Percentiles rank a stretch among this genome's conserved stretches.
Conservation (phyloP, 176 grass and related monocot species). For the Juncus effusus region DNA sequence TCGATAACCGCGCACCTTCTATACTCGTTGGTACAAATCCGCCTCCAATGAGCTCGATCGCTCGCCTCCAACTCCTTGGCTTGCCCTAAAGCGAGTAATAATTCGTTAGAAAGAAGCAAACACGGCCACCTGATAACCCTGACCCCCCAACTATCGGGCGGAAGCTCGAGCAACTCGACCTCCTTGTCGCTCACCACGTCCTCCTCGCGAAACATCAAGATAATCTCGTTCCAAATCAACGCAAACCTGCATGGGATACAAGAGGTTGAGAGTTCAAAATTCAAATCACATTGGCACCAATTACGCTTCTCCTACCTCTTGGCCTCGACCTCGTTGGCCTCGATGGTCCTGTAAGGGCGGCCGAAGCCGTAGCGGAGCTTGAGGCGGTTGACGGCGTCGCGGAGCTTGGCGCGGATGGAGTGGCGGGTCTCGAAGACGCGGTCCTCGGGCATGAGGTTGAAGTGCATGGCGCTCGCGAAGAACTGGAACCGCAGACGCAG, state of each 20-base stretch:
- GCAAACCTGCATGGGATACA: slow-evolving; percentile 34
- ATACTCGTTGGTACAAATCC: slow-evolving; percentile 71
- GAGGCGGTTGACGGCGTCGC: slow-evolving; percentile 64
- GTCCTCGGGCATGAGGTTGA: slow-evolving; percentile 91
- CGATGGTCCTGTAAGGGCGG: slow-evolving; percentile 78
- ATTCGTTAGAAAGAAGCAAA: slow-evolving; percentile 80
- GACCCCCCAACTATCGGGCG: slow-evolving; percentile 66
- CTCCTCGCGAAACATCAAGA: slow-evolving; percentile 84
- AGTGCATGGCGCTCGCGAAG: slow-evolving; percentile 97
- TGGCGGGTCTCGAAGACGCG: slow-evolving; percentile 38
- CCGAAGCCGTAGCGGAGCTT: slow-evolving; percentile 92
- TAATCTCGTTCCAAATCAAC: slow-evolving; percentile 96
- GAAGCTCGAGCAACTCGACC: slow-evolving; percentile 88
- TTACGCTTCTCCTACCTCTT: slow-evolving; percentile 27
- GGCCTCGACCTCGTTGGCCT: slow-evolving; percentile 68
- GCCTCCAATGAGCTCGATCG: slow-evolving; percentile 60
- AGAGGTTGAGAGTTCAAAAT: too few species aligned
- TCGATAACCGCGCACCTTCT: slow-evolving; percentile 81
- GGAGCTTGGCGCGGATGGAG: slow-evolving; percentile 49
- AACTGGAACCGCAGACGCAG: slow-evolving; percentile 94
- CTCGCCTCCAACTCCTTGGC: slow-evolving; percentile 63
- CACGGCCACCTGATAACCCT: slow-evolving; percentile 91
- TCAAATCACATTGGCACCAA: too few species aligned
- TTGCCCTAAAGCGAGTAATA: slow-evolving; percentile 78
- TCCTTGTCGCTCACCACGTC: slow-evolving; percentile 85